Percentiles rank a stretch among this genome's conserved stretches.
These are phyloP conservation scores for Monilinia laxa DNA, from an alignment of 2,329 filamentous ascomycete genomes.

Conservation along the genomic window DNA sequence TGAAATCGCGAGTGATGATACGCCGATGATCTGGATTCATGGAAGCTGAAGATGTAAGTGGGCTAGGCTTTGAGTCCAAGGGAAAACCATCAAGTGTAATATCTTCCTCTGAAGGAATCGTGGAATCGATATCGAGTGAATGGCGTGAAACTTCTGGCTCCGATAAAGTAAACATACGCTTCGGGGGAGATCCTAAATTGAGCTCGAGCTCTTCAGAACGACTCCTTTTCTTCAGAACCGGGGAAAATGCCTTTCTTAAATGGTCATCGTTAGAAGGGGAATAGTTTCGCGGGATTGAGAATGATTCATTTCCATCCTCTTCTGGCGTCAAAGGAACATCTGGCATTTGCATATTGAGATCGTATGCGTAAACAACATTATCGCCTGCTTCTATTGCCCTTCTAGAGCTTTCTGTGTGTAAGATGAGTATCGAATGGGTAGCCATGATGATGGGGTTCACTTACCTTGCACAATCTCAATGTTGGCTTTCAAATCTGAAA, in stretches of 20 bases:
- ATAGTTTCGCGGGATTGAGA: neutral
- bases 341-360: conserved; percentile 73
- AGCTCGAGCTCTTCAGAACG: conserved; percentile 30
- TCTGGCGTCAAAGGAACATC: conserved; percentile 50
- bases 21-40: conserved; percentile 32
- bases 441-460: conserved; percentile 25
- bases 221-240: conserved; percentile 27
- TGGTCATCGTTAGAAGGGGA: neutral
- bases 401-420: conserved; percentile 61
- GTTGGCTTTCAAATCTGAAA: conserved; percentile 63
- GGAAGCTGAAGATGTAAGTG: conserved; percentile 23
- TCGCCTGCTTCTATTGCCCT: conserved; percentile 72
- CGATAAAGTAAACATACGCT: conserved; percentile 34
- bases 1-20: conserved; percentile 37
- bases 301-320: conserved; percentile 25
- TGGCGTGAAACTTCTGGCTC: conserved; percentile 28
- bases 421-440: conserved; percentile 20
- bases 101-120: neutral
- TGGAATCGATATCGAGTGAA: conserved; percentile 4
- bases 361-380: conserved; percentile 73
- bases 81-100: neutral
- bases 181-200: conserved; percentile 33
- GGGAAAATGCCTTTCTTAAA: conserved; percentile 4
- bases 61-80: conserved; percentile 12
- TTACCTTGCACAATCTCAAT: conserved; percentile 69